phyloP scores from a whole-genome alignment of 768 basidiomycete species.

The Mycena albidolilacea region DNA sequence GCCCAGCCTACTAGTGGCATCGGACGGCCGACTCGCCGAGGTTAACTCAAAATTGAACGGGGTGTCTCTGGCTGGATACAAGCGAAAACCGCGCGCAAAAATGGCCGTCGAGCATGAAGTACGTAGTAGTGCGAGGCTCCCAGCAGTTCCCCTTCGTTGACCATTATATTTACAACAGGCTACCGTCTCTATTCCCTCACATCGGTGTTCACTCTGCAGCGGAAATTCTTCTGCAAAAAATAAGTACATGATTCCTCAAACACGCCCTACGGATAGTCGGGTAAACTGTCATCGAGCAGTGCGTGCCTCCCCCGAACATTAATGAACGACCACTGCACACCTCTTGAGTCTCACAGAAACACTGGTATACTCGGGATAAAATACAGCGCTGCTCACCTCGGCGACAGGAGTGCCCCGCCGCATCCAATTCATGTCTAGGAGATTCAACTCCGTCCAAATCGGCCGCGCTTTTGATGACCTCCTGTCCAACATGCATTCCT shows the following conservation, averaged over 20 bases:
- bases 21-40: too few species aligned
- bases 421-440: constrained; percentile 50
- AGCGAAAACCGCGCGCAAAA: too few species aligned
- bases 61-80: too few species aligned
- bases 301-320: constrained; percentile 48
- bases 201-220: too few species aligned
- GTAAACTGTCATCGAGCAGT: constrained; percentile 37
- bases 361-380: background rate
- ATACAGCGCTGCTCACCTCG: constrained; percentile 46
- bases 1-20: too few species aligned
- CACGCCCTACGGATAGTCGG: constrained; percentile 22
- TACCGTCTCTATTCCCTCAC: too few species aligned
- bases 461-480: too few species aligned
- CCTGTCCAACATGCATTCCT: background rate
- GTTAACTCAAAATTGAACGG: too few species aligned
- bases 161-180: too few species aligned
- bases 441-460: constrained; percentile 59
- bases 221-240: background rate
- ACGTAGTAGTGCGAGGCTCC: too few species aligned
- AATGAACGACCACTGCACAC: constrained; percentile 51
- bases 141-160: too few species aligned
- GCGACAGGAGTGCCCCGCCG: constrained; percentile 46
- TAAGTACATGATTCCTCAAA: constrained; percentile 1
- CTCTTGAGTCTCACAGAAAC: background rate
- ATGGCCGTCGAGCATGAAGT: too few species aligned